These are phyloP conservation scores for Cladosporium halotolerans DNA, from an alignment of 2,329 filamentous ascomycete genomes.

Conservation along the genomic window DNA sequence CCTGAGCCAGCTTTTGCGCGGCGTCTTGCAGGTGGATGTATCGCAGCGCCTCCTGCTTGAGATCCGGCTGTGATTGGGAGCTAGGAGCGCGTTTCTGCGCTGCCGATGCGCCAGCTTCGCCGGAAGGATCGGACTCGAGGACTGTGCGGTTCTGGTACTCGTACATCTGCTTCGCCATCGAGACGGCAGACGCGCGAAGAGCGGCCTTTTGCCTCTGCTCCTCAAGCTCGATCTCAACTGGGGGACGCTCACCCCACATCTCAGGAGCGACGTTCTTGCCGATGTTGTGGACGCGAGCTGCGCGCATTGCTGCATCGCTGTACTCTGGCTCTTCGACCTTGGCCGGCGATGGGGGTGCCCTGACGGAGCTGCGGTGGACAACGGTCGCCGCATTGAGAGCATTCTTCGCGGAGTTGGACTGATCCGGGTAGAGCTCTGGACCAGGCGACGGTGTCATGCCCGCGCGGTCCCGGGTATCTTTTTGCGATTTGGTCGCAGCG, in stretches of 20 bases:
- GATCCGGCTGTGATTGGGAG: slow-evolving; percentile 36
- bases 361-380: slow-evolving; percentile 51
- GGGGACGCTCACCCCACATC: slow-evolving; percentile 73
- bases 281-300: slow-evolving; percentile 57
- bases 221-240: slow-evolving; percentile 64
- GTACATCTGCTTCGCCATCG: slow-evolving; percentile 88
- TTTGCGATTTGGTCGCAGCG: slow-evolving; percentile 73
- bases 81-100: slow-evolving; percentile 27
- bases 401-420: slow-evolving; percentile 56
- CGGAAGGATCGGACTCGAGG: slow-evolving; percentile 18
- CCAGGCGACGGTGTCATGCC: slow-evolving; percentile 50
- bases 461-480: slow-evolving; percentile 54
- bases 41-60: slow-evolving; percentile 47
- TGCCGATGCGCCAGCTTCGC: slow-evolving; percentile 20
- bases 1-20: slow-evolving; percentile 78
- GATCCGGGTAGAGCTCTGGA: slow-evolving; percentile 46
- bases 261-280: slow-evolving; percentile 63
- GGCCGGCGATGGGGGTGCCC: slow-evolving; percentile 5
- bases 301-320: slow-evolving; percentile 47
- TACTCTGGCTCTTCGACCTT: slow-evolving; percentile 37
- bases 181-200: slow-evolving; percentile 73
- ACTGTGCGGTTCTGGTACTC: slow-evolving; percentile 47
- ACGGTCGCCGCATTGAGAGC: slow-evolving; percentile 67
- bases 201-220: slow-evolving; percentile 67
- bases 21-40: slow-evolving; percentile 71